These are phyloP conservation scores for Blastocystis sp. DNA, from an alignment of 352 stramenopile species.

Conservation along the genomic window DNA sequence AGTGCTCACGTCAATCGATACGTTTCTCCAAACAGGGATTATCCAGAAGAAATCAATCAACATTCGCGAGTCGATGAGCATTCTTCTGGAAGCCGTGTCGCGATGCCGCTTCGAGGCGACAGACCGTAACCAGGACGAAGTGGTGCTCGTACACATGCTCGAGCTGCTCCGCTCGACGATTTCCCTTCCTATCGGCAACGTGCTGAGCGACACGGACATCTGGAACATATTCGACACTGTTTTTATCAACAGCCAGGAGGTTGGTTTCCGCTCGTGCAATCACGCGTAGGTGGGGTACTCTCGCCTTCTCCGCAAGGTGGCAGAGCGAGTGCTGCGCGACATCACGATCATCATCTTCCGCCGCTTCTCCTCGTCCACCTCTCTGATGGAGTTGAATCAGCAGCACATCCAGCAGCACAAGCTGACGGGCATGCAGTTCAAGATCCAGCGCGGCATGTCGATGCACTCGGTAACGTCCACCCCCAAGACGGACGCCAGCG, in stretches of 20 bases:
- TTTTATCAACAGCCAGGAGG: constrained; percentile 72
- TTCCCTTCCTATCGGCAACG: constrained; percentile 66
- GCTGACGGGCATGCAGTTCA: constrained; percentile 48
- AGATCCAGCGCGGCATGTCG: neutral
- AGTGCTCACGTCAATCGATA: constrained; percentile 60
- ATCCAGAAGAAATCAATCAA: constrained; percentile 41
- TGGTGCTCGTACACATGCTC: constrained; percentile 73
- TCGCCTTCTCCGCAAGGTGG: constrained; percentile 56
- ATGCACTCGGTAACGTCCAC: neutral
- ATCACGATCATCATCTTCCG: constrained; percentile 74
- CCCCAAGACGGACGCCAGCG: neutral
- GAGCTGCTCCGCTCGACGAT: constrained; percentile 67
- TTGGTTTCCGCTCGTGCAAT: neutral
- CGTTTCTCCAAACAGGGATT: constrained; percentile 72
- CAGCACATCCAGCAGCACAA: constrained; percentile 64
- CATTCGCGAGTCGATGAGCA: constrained; percentile 35
- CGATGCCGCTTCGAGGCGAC: constrained; percentile 69
- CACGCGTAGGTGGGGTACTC: constrained; percentile 65
- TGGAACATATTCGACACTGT: constrained; percentile 74
- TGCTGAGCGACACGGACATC: constrained; percentile 56
- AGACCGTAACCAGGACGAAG: constrained; percentile 69
- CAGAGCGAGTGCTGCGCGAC: constrained; percentile 67
- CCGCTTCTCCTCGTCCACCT: constrained; percentile 43
- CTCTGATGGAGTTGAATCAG: constrained; percentile 20
- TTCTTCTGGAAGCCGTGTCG: constrained; percentile 61